These are phyloP conservation scores for Lactarius hatsudake DNA, from an alignment of 768 basidiomycete genomes.

Conservation along the genomic window DNA sequence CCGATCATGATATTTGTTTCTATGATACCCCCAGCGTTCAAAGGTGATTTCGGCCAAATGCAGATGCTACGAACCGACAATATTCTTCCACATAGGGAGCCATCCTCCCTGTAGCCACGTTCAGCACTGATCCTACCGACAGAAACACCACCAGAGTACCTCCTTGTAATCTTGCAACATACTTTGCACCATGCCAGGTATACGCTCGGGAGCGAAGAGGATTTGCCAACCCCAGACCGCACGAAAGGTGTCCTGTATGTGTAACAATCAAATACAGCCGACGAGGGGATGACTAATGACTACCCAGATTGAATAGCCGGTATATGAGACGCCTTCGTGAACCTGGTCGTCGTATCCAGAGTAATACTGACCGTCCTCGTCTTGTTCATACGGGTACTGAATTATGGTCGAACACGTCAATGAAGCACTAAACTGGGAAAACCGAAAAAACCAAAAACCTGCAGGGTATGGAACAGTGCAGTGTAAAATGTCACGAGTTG, in stretches of 20 bases:
- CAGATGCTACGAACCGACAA: slow-evolving; percentile 46
- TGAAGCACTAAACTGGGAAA: not conserved
- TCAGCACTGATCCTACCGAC: not conserved
- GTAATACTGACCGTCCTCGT: slow-evolving; percentile 65
- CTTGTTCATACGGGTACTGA: slow-evolving; percentile 76
- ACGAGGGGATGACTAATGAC: slow-evolving; percentile 23
- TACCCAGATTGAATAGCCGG: slow-evolving; percentile 80
- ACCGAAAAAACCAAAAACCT: slow-evolving; percentile 37
- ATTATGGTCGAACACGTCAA: not conserved
- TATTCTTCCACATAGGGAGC: slow-evolving; percentile 91
- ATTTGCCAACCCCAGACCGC: slow-evolving; percentile 80
- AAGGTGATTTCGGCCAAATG: not conserved
- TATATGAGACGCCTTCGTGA: slow-evolving; percentile 67
- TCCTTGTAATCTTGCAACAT: slow-evolving; percentile 79
- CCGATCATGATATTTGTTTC: slow-evolving; percentile 88
- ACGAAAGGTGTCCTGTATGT: slow-evolving; percentile 66
- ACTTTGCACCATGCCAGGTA: slow-evolving; percentile 70
- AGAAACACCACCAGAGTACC: slow-evolving; percentile 35
- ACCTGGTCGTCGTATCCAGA: slow-evolving; percentile 71
- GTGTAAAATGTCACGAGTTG: slow-evolving; percentile 50
- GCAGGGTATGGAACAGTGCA: slow-evolving; percentile 58
- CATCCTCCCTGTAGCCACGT: slow-evolving; percentile 62
- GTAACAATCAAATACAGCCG: not conserved
- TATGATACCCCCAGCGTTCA: slow-evolving; percentile 10
- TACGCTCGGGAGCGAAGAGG: slow-evolving; percentile 70